A percentile compares a stretch with the other conserved stretches of the same genome.
These are phyloP conservation scores for Fusarium neocosmosporiellum DNA, from an alignment of 2,329 filamentous ascomycete species.

Conservation along the genomic window DNA sequence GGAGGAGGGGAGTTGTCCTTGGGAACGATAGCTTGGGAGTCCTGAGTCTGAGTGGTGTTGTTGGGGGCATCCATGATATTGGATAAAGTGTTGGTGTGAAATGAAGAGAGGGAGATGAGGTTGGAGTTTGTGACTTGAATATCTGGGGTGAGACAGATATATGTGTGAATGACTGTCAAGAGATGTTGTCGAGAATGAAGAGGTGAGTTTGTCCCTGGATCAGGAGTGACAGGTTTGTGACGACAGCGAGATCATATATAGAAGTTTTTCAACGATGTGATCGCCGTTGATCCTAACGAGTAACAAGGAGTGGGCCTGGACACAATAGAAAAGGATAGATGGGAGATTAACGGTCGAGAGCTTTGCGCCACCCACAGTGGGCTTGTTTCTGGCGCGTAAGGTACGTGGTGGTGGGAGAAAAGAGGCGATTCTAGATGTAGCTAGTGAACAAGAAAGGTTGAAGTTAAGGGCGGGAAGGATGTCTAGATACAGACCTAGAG, in stretches of 20 bases:
- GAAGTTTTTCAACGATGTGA: constrained; percentile 9
- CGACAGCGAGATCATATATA: constrained; percentile 26
- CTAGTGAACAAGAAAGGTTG: constrained; percentile 2
- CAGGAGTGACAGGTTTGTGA: neutral
- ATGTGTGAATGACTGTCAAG: neutral
- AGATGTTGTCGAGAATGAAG: neutral
- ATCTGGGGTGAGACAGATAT: neutral
- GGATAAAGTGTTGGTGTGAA: neutral
- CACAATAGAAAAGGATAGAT: constrained; percentile 32
- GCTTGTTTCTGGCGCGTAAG: constrained; percentile 16
- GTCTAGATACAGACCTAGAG: constrained; percentile 26
- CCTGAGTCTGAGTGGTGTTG: constrained; percentile 27
- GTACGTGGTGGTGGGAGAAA: constrained; percentile 10
- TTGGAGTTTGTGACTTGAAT: neutral
- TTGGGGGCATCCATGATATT: constrained; percentile 30
- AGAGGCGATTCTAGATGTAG: constrained; percentile 14
- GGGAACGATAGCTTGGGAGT: constrained; percentile 20
- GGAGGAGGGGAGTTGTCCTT: constrained; percentile 46
- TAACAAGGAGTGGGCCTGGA: constrained; percentile 24
- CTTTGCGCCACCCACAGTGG: constrained; percentile 33
- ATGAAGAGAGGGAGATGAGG: neutral
- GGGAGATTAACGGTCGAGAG: constrained; percentile 28
- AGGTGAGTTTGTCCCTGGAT: neutral
- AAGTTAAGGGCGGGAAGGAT: neutral
- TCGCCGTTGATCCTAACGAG: constrained; percentile 23